phyloP scores from a whole-genome alignment of 2,329 filamentous ascomycete species.

The Polychaeton citri region DNA sequence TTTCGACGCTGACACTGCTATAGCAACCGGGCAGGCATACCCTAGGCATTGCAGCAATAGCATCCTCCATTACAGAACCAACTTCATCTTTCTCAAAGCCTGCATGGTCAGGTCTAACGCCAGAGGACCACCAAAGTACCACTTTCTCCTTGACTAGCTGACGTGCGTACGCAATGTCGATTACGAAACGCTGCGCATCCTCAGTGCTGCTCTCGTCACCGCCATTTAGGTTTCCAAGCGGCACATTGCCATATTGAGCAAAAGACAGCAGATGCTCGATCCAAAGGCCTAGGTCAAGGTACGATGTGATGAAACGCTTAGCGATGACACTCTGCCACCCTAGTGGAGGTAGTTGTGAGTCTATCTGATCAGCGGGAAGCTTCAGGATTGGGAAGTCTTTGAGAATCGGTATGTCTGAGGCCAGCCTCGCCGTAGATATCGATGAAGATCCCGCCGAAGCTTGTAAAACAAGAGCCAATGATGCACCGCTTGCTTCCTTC shows the following conservation, averaged over 20 bases:
- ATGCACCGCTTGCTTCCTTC: constrained; percentile 67
- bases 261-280: constrained; percentile 76
- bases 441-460: constrained; percentile 31
- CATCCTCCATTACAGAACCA: constrained; percentile 61
- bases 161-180: constrained; percentile 88
- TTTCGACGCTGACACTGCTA: constrained; percentile 87
- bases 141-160: constrained; percentile 83
- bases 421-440: constrained; percentile 63
- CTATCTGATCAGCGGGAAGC: constrained; percentile 67
- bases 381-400: constrained; percentile 74
- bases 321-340: constrained; percentile 89
- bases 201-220: constrained; percentile 53
- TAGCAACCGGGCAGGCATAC: constrained; percentile 91
- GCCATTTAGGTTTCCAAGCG: constrained; percentile 85
- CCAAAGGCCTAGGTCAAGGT: constrained; percentile 87
- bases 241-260: constrained; percentile 83
- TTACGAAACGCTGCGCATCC: constrained; percentile 53
- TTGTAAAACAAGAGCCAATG: constrained; percentile 69
- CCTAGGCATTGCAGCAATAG: constrained; percentile 67
- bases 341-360: constrained; percentile 77
- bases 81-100: constrained; percentile 92
- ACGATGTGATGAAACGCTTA: constrained; percentile 74
- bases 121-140: constrained; percentile 90
- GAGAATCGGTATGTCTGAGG: constrained; percentile 73
- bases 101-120: constrained; percentile 81